Evolutionary conservation across 352 stramenopile genomes (phyloP).

Genomic region (Phytophthora rubi): DNA sequence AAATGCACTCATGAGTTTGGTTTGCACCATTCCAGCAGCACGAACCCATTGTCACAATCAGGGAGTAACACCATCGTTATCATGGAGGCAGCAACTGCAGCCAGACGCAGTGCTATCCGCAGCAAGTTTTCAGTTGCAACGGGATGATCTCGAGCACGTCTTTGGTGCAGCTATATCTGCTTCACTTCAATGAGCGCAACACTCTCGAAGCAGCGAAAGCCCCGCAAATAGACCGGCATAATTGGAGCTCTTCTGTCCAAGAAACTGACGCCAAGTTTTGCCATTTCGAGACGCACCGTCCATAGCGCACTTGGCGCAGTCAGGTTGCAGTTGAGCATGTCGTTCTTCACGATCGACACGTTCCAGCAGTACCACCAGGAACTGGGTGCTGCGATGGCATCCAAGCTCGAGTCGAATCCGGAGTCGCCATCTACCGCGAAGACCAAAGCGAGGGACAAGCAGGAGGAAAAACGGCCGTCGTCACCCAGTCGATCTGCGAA

Average conservation of each 20-base stretch:
- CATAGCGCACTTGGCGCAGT: neutral
- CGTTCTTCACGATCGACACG: slow-evolving; percentile 39
- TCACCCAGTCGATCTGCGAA: slow-evolving; percentile 19
- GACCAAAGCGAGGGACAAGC: slow-evolving; percentile 15
- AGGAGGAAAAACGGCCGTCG: slow-evolving; percentile 19
- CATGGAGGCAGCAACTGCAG: too few species aligned
- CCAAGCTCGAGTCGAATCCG: slow-evolving; percentile 25
- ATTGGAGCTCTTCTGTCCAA: neutral
- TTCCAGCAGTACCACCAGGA: slow-evolving; percentile 41
- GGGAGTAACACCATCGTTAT: too few species aligned
- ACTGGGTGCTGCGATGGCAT: slow-evolving; percentile 10
- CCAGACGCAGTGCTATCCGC: too few species aligned
- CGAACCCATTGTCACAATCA: too few species aligned
- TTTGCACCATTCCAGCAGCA: too few species aligned
- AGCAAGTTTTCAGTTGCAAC: too few species aligned
- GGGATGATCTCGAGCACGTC: too few species aligned
- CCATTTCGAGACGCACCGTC: neutral
- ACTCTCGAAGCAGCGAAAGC: too few species aligned
- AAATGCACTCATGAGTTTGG: too few species aligned
- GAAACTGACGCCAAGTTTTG: slow-evolving; percentile 15
- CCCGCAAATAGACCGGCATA: slow-evolving; percentile 1
- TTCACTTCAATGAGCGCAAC: too few species aligned
- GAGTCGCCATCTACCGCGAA: slow-evolving; percentile 11
- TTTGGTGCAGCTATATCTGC: too few species aligned
- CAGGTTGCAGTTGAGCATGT: slow-evolving; percentile 19